Base-by-base conservation (phyloP, 2,329 filamentous ascomycete species). In the Fusarium napiforme region DNA sequence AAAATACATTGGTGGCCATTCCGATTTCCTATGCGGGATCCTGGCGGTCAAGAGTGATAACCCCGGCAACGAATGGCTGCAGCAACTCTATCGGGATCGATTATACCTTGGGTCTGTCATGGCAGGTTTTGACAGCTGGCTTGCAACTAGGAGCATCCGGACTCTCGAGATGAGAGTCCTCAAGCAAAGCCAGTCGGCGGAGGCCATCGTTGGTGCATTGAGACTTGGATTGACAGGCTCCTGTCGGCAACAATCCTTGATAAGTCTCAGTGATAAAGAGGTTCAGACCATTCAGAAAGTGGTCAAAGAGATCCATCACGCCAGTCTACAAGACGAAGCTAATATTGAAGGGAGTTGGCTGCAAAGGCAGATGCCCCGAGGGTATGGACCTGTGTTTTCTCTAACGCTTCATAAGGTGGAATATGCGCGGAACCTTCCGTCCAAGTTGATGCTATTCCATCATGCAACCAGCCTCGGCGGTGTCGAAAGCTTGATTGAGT, bases 1-100 rank as follows among this genome's bases (percentile, higher is more conserved):
- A 23, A 99, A 98, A 86, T 99, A 98, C 83, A 90, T 99, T 72
- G 96, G 96, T 23, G 96, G 96, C 1, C 96, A 99, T 84, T 95
- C 92, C 73, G 96, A 99, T 83, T 87, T 98, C 87, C 89, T 98
- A 6, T 97, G 93, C 79, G 96, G 96, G 23, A 91, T 97, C 26
- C 84, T 99, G 34, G 55, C 55, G 1, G 4, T 58, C 4, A 36
- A 18, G 10, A 28, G 14, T 14, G 89, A 90, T 0, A 88, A 94
- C 5, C 11, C 84, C 87, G 57, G 88, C 87, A 18, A 81, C 80
- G 37, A 82, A 82, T 93, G 92, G 92, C 81, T 90, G 19, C 80
- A 81, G 37, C 84, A 83, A n/a, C 83, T 98, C 76, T 83, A 86
- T 52, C 79, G 81, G 4, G 96, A 99, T 80, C 86, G 96, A 5